Percentiles rank a stretch among this genome's conserved stretches.
These are phyloP conservation scores for Ganoderma lingzhi DNA, from an alignment of 1,284 basidiomycete species.

Conservation along the genomic window DNA sequence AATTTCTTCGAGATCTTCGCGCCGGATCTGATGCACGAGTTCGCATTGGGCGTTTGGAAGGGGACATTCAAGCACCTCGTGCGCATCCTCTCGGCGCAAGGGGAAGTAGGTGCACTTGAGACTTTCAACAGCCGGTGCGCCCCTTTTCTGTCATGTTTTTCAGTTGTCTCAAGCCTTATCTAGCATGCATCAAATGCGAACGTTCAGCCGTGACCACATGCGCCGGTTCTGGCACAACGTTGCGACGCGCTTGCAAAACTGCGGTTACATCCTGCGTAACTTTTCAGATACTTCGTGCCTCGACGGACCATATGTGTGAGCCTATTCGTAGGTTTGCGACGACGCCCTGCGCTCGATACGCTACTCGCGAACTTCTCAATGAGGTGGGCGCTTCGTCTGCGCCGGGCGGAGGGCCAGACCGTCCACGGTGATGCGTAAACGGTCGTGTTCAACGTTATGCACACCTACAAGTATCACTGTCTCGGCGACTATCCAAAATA, in stretches of 20 bases:
- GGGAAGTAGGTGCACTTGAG: slow-evolving; percentile 11
- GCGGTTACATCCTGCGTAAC: too few species aligned
- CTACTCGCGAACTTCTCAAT: too few species aligned
- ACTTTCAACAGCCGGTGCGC: slow-evolving; percentile 34
- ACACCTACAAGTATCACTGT: too few species aligned
- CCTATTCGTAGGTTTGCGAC: too few species aligned
- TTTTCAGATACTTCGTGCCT: too few species aligned
- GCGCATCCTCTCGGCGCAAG: slow-evolving; percentile 31
- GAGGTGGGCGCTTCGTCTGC: too few species aligned
- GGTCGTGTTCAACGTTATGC: too few species aligned
- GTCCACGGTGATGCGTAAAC: too few species aligned
- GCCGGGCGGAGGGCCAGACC: too few species aligned
- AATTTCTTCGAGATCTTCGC: slow-evolving; percentile 35
- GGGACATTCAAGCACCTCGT: slow-evolving; percentile 37
- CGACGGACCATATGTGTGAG: too few species aligned
- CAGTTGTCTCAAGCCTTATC: neutral
- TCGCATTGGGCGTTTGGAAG: slow-evolving; percentile 42
- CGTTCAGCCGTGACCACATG: slow-evolving; percentile 37
- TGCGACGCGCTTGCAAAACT: slow-evolving; percentile 31
- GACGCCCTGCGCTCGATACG: too few species aligned
- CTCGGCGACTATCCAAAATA: too few species aligned
- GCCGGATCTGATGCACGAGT: slow-evolving; percentile 40
- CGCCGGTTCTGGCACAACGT: slow-evolving; percentile 33
- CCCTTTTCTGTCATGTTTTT: neutral
- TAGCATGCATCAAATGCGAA: slow-evolving; percentile 35